A percentile compares a stretch with the other conserved stretches of the same genome.
Evolutionary conservation across 2,329 filamentous ascomycete species (phyloP).

Genomic region (Leptographium radiaticola): DNA sequence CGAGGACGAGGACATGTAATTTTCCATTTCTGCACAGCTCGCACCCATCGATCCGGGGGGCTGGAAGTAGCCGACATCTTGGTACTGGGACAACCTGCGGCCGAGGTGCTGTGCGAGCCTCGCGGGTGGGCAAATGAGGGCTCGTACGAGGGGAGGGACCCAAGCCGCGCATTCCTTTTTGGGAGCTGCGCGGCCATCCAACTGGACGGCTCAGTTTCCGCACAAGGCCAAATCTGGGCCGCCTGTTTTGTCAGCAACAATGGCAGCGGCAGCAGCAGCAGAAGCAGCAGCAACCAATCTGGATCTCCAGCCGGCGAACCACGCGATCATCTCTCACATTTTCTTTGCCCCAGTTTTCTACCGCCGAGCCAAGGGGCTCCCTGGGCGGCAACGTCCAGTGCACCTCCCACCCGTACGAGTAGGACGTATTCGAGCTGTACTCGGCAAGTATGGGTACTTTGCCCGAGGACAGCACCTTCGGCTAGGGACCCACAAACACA

Average conservation of each 20-base stretch:
- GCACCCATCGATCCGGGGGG: not conserved
- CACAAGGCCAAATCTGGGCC: too few relatives aligned
- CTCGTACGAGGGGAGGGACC: too few relatives aligned
- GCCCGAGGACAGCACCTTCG: not conserved
- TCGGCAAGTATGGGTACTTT: not conserved
- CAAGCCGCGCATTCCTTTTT: too few relatives aligned
- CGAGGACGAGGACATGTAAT: not conserved
- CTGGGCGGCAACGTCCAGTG: too few relatives aligned
- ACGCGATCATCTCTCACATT: not conserved
- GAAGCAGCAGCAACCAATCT: not conserved
- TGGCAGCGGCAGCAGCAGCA: too few relatives aligned
- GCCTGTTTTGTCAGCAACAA: too few relatives aligned
- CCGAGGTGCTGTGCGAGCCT: not conserved
- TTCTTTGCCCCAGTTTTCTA: not conserved
- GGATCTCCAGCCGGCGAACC: not conserved
- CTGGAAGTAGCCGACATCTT: not conserved
- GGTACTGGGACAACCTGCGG: not conserved
- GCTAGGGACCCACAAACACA: not conserved
- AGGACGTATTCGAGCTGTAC: not conserved
- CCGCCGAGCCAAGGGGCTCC: not conserved
- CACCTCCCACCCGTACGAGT: not conserved
- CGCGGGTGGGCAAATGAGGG: not conserved
- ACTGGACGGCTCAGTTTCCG: too few relatives aligned
- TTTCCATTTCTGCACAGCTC: slow-evolving; percentile 1
- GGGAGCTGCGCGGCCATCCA: too few relatives aligned